phyloP scores from a whole-genome alignment of 2,329 filamentous ascomycete genomes.

The Phialophora expanda region DNA sequence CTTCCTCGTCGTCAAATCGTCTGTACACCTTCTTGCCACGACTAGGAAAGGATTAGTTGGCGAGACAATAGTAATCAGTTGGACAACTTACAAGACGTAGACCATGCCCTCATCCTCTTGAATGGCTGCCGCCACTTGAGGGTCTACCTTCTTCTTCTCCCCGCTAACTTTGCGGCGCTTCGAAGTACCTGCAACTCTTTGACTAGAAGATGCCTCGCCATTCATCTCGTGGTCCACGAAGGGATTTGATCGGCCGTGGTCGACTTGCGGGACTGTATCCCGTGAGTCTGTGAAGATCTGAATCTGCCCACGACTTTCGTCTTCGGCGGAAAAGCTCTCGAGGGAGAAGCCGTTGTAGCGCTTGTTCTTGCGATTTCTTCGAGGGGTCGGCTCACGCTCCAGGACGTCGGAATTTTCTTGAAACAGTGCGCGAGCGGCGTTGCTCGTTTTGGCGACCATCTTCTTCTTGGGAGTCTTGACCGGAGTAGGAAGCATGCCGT shows the following conservation, averaged over 20 bases:
- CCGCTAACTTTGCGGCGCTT: conserved; percentile 47
- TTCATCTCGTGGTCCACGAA: conserved; percentile 54
- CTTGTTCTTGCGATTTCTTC: conserved; percentile 54
- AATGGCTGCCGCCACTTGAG: conserved; percentile 57
- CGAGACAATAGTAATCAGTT: conserved; percentile 11
- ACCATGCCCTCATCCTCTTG: conserved; percentile 63
- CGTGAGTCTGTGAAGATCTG: conserved; percentile 68
- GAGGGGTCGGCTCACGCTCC: conserved; percentile 56
- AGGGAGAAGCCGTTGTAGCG: conserved; percentile 54
- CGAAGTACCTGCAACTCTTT: conserved; percentile 41
- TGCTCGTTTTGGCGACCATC: conserved; percentile 50
- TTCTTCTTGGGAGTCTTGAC: conserved; percentile 67
- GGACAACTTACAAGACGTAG: conserved; percentile 63
- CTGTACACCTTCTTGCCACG: conserved; percentile 67
- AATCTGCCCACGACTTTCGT: conserved; percentile 47
- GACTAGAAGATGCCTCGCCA: conserved; percentile 41
- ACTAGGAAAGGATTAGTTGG: conserved; percentile 45
- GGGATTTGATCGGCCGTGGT: conserved; percentile 60
- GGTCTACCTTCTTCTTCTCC: conserved; percentile 39
- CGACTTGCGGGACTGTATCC: conserved; percentile 62
- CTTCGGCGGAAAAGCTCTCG: conserved; percentile 49
- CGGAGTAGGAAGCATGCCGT: conserved; percentile 64
- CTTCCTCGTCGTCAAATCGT: conserved; percentile 55
- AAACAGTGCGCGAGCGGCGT: conserved; percentile 62
- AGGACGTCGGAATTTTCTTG: conserved; percentile 50